Percentiles rank a stretch among this genome's conserved stretches.
Conservation (phyloP, 768 basidiomycete genomes). For the Suillus cothurnatus region DNA sequence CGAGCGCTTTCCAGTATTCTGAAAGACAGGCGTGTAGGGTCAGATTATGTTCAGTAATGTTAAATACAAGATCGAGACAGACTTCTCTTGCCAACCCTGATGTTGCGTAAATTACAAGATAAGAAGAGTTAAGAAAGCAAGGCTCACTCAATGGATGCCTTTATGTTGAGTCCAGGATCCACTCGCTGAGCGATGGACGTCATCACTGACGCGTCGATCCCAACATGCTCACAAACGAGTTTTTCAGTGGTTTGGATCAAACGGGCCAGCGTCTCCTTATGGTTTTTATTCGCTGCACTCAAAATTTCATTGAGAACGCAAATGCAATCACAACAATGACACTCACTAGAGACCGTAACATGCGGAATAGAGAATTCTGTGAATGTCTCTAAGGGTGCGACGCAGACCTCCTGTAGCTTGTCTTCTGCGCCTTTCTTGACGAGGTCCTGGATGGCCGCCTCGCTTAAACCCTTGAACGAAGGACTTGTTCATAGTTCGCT, state of each 20-base stretch:
- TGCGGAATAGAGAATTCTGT: neutral
- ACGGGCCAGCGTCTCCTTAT: neutral
- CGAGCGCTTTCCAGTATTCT: constrained; percentile 24
- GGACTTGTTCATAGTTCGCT: neutral
- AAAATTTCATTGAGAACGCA: neutral
- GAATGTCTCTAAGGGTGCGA: neutral
- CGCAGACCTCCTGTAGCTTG: neutral
- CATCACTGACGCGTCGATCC: neutral
- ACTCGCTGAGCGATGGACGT: neutral
- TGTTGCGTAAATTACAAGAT: neutral
- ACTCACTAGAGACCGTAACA: neutral
- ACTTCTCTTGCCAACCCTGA: constrained; percentile 11
- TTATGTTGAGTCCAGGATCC: neutral
- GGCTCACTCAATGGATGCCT: neutral
- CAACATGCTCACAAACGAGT: neutral
- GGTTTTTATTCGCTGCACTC: neutral
- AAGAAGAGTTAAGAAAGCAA: neutral
- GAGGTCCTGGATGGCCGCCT: neutral
- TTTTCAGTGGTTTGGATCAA: neutral
- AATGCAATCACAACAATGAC: neutral
- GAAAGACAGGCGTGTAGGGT: neutral
- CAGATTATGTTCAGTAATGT: constrained; percentile 4
- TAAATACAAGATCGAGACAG: constrained; percentile 8
- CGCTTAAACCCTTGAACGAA: neutral
- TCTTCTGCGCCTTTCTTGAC: neutral